Evolutionary conservation across 2,329 filamentous ascomycete genomes (phyloP), one percentile per base, ranked within the genome.

Genomic region (Polytolypa hystricis): DNA sequence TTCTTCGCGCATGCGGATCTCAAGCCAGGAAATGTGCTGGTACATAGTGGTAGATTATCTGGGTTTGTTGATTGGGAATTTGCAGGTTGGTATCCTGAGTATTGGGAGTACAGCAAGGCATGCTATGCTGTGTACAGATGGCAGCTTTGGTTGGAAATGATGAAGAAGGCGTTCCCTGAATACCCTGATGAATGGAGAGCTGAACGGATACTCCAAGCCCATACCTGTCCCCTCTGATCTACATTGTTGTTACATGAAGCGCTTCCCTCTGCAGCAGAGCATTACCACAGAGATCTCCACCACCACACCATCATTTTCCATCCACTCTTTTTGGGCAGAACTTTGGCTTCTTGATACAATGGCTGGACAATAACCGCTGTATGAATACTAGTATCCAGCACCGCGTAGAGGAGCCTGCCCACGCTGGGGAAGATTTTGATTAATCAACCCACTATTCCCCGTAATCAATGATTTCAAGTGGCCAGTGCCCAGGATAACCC

Each of bases 171-270:
- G 7, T 33, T 33, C 20, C 31, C 31, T 23, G 31, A 33, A 33
- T 33, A 33, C 31, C 5, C 31, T 23, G 31, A 23, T 11, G 31
- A 33, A 33, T 23, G 17, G 31, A 33, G 12, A 33, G 31, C 31
- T 21, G 31, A 33, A 21, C 18, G 31, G 31, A 9, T 33, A 33
- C 20, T 33, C 12, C 31, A 33, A 33, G 20, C 17, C 31, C 12
- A 33, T 33, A 33, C 31, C 31, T 33, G 31, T 23, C 31, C 31
- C 31, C 12, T 33, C 31, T 33, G 17, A 33, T 33, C 31, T 33
- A 23, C 31, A 20, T 33, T 33, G 0, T 23, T 33, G 12, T 4
- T 33, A 12, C 20, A 33, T 14, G 31, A 33, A 33, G 31, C 31
- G 31, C 31, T 23, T 33, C 31, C 31, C 14, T 18, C 31, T 33